Conservation (phyloP, 2,329 filamentous ascomycete genomes). For the Verticillium albo-atrum region DNA sequence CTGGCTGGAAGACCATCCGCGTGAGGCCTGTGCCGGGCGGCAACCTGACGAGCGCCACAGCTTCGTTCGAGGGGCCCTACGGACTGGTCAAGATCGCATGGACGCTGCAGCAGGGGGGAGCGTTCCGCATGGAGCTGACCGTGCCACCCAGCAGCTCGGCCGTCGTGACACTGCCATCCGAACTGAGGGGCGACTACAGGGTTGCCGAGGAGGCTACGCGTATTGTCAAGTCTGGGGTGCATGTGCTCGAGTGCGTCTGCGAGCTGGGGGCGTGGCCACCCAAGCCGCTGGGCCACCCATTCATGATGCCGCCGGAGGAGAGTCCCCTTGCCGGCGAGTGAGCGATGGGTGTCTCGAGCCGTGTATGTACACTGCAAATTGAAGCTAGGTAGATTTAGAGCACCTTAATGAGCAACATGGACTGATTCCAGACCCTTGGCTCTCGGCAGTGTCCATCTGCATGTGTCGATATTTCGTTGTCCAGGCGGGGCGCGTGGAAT, state of each 20-base stretch:
- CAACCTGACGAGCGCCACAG: conserved; percentile 7
- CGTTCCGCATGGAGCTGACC: conserved; percentile 3
- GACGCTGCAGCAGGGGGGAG: neutral
- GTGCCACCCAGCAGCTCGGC: conserved; percentile 7
- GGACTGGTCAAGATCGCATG: conserved; percentile 3
- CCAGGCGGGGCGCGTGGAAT: too few species aligned
- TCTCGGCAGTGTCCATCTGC: too few species aligned
- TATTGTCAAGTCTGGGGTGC: conserved; percentile 1
- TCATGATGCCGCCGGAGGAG: neutral
- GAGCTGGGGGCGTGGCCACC: conserved; percentile 5
- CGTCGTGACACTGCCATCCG: conserved; percentile 3
- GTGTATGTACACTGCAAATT: neutral
- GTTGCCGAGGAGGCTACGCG: neutral
- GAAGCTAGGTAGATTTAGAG: neutral
- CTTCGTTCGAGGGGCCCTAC: conserved; percentile 7
- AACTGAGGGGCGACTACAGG: neutral
- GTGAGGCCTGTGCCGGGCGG: conserved; percentile 7
- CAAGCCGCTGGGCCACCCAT: neutral
- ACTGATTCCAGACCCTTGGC: neutral
- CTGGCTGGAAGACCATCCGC: conserved; percentile 15
- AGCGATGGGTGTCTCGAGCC: neutral
- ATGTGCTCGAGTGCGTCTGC: conserved; percentile 6
- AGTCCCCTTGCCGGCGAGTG: neutral
- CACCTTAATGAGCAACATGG: neutral
- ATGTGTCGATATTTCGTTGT: too few species aligned